Evolutionary conservation across 208 protist species (phyloP).

Genomic region (Strigomonas oncopelti): DNA sequence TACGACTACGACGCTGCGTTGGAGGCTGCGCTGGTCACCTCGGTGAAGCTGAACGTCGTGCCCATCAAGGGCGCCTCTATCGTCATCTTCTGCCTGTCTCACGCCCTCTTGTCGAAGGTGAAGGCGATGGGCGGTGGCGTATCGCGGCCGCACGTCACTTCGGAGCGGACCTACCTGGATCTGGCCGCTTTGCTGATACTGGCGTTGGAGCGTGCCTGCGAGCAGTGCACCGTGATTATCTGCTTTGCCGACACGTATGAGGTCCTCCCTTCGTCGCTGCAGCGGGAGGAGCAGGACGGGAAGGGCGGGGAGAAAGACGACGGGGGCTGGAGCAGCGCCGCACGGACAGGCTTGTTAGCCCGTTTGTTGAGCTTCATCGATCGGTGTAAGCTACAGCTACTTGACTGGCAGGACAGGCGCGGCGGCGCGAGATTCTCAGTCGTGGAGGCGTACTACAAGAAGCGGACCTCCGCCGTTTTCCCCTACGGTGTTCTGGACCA

Average conservation of each 20-base stretch:
- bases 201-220: constrained; percentile 85
- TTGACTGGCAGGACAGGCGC: neutral
- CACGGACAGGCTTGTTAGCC: neutral
- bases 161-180: constrained; percentile 61
- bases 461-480: constrained; percentile 30
- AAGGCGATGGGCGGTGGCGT: constrained; percentile 18
- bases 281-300: constrained; percentile 15
- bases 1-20: constrained; percentile 38
- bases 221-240: constrained; percentile 71
- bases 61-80: constrained; percentile 86
- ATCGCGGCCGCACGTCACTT: constrained; percentile 18
- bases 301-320: constrained; percentile 16
- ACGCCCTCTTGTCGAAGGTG: constrained; percentile 25
- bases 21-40: constrained; percentile 68
- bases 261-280: constrained; percentile 15
- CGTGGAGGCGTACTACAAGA: constrained; percentile 2
- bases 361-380: neutral
- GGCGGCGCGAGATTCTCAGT: neutral
- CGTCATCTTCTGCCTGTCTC: constrained; percentile 68
- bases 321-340: too few species aligned
- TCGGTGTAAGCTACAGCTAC: neutral
- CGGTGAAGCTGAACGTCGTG: constrained; percentile 83
- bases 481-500: constrained; percentile 76
- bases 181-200: constrained; percentile 76
- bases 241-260: constrained; percentile 33